Evolutionary conservation across 257 asterid genomes (phyloP).

Genomic region (Coffea eugenioides): DNA sequence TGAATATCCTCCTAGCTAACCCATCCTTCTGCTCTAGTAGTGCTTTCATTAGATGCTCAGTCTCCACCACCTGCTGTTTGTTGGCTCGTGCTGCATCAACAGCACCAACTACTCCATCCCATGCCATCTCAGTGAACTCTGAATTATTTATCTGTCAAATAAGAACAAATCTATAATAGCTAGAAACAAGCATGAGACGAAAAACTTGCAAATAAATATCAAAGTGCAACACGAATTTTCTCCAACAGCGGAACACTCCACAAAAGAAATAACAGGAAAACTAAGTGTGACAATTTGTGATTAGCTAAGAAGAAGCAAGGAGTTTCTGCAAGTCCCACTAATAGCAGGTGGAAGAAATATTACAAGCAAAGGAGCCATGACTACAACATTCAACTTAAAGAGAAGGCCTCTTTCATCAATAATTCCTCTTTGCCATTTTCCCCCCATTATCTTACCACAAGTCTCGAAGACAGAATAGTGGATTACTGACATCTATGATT

Average conservation of each 20-base stretch:
- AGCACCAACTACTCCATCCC: slow-evolving; percentile 76
- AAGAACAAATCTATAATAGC: slow-evolving; percentile 4
- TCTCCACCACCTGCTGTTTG: slow-evolving; percentile 81
- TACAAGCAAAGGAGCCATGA: not conserved
- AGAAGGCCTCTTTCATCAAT: too few species aligned
- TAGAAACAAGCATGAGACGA: not conserved
- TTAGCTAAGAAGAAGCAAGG: not conserved
- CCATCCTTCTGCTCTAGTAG: slow-evolving; percentile 94
- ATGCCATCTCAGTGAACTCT: slow-evolving; percentile 90
- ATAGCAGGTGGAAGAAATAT: too few species aligned
- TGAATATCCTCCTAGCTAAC: slow-evolving; percentile 78
- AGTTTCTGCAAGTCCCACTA: not conserved
- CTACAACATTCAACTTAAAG: too few species aligned
- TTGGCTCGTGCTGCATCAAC: slow-evolving; percentile 67
- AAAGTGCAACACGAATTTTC: not conserved
- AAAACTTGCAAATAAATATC: not conserved
- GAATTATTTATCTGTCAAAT: slow-evolving; percentile 58
- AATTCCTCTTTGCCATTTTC: too few species aligned
- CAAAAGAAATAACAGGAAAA: not conserved
- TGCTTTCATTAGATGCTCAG: slow-evolving; percentile 90
- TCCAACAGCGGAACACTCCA: not conserved
- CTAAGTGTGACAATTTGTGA: not conserved
- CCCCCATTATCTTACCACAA: too few species aligned
- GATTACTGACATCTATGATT: too few species aligned
- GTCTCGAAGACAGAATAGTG: too few species aligned